Evolutionary conservation across 78 protist species (phyloP).

Genomic region (Trichosphaerium sp.): DNA sequence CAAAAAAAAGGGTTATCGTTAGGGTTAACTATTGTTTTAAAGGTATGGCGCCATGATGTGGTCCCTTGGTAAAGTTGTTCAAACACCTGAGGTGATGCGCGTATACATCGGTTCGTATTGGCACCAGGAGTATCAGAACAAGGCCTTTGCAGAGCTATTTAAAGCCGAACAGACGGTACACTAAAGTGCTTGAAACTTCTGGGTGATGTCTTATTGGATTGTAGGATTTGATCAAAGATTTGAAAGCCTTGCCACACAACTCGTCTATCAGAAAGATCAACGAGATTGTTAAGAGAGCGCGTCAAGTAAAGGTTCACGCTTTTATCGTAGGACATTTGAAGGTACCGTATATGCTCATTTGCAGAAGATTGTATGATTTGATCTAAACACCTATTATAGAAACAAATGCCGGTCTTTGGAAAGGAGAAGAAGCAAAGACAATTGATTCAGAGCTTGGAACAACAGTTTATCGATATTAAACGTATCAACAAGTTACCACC

Average conservation of each 20-base stretch:
- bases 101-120: constrained; percentile 86
- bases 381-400: too few relatives aligned
- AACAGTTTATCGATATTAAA: constrained; percentile 33
- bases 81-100: constrained; percentile 70
- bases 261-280: constrained; percentile 55
- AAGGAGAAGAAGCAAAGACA: constrained; percentile 46
- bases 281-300: constrained; percentile 72
- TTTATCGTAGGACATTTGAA: constrained; percentile 24
- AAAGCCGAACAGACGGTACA: constrained; percentile 31
- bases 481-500: constrained; percentile 18
- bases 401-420: constrained; percentile 71
- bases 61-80: constrained; percentile 58
- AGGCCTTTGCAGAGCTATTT: constrained; percentile 35
- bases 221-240: constrained; percentile 28
- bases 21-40: background rate
- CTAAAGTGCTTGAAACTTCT: too few relatives aligned
- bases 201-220: background rate
- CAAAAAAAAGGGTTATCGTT: too few relatives aligned
- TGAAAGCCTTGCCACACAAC: constrained; percentile 38
- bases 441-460: constrained; percentile 30
- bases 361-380: too few relatives aligned
- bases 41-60: constrained; percentile 84
- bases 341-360: too few relatives aligned
- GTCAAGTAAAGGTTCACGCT: constrained; percentile 56
- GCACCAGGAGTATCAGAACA: constrained; percentile 51